A percentile compares a stretch with the other conserved stretches of the same genome.
phyloP scores from a whole-genome alignment of 257 asterid species.

The Solanum sparsipilum region DNA sequence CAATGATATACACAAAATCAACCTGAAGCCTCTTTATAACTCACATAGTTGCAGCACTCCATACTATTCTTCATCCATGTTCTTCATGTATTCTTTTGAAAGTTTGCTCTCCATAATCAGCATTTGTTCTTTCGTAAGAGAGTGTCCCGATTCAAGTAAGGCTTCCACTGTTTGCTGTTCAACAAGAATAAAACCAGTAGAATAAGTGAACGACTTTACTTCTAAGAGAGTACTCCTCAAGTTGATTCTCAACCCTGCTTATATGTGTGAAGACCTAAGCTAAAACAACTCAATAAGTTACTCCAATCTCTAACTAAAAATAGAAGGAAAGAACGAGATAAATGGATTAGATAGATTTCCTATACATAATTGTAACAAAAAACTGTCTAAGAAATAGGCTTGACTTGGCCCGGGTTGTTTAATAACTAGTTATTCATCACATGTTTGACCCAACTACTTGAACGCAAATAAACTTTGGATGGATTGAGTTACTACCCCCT shows the following conservation, averaged over 20 bases:
- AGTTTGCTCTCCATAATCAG: conserved; percentile 66
- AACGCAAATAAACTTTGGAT: not conserved
- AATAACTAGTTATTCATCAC: not conserved
- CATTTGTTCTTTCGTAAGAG: conserved; percentile 70
- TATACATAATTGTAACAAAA: not conserved
- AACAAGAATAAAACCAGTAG: not conserved
- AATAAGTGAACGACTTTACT: not conserved
- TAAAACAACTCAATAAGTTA: not conserved
- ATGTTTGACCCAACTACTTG: not conserved
- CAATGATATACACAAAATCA: not conserved
- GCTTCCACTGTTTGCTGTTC: conserved; percentile 79
- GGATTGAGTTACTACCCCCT: not conserved
- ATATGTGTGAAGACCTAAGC: not conserved
- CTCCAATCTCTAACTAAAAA: not conserved
- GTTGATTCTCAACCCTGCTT: not conserved
- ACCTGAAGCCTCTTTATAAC: not conserved
- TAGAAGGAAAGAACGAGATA: not conserved
- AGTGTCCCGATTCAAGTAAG: conserved; percentile 65
- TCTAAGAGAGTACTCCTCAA: not conserved
- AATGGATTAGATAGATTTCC: not conserved
- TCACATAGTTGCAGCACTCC: not conserved
- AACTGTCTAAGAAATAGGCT: not conserved
- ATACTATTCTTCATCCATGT: conserved; percentile 54
- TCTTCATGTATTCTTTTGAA: conserved; percentile 94
- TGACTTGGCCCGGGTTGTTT: not conserved